Evolutionary conservation across 2,329 filamentous ascomycete species (phyloP).

Genomic region (Xylariomycetidae sp.): DNA sequence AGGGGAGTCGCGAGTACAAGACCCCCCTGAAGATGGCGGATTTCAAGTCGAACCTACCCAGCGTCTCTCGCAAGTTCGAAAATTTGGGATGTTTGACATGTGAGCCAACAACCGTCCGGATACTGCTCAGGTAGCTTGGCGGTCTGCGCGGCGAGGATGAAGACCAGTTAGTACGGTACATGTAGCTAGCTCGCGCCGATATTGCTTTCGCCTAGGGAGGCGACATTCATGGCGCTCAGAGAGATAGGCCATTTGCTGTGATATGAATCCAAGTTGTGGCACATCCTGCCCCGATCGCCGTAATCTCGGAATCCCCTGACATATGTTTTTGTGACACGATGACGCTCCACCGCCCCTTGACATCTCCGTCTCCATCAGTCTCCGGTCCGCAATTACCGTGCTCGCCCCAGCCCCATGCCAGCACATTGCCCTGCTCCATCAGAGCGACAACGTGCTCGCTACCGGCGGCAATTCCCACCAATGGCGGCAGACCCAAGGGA

Average conservation of each 20-base stretch:
- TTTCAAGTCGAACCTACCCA: slow-evolving; percentile 66
- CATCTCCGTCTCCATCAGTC: slow-evolving; percentile 52
- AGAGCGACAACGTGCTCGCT: slow-evolving; percentile 86
- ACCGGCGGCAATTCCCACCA: slow-evolving; percentile 68
- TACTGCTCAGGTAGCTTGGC: too few relatives aligned
- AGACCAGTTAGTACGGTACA: too few relatives aligned
- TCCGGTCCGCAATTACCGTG: slow-evolving; percentile 89
- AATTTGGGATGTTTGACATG: slow-evolving; percentile 38
- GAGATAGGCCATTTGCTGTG: slow-evolving; percentile 22
- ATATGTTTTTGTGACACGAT: slow-evolving; percentile 57
- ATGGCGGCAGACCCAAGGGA: slow-evolving; percentile 52
- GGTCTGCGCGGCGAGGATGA: too few relatives aligned
- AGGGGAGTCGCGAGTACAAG: slow-evolving; percentile 15
- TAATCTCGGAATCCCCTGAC: slow-evolving; percentile 46
- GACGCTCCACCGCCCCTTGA: slow-evolving; percentile 65
- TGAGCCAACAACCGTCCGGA: too few relatives aligned
- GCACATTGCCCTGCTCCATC: slow-evolving; percentile 58
- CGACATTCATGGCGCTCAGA: slow-evolving; percentile 25
- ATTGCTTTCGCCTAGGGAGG: too few relatives aligned
- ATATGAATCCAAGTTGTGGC: slow-evolving; percentile 79
- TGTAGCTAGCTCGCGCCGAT: slow-evolving; percentile 10
- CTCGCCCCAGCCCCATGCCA: slow-evolving; percentile 95
- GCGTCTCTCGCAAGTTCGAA: slow-evolving; percentile 61
- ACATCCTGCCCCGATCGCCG: slow-evolving; percentile 74
- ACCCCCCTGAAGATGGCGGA: slow-evolving; percentile 8